Base-by-base conservation (phyloP, 352 stramenopile species). In the Phytophthora sp. region DNA sequence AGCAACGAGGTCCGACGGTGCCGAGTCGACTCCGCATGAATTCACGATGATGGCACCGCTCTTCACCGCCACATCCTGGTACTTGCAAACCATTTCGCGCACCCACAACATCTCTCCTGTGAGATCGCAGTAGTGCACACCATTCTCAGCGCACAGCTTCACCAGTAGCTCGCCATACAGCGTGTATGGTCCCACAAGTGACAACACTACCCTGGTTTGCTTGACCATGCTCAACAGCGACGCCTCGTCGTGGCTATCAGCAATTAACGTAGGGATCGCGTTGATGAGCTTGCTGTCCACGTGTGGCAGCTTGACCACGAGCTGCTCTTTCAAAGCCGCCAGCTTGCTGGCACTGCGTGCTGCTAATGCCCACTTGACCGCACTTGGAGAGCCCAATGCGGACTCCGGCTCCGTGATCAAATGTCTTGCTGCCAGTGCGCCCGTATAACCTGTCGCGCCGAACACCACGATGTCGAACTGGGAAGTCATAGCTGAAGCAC, bases 111-210 rank as follows among this genome's bases (percentile, higher is more conserved):
- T 73, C 74, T 97, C 93, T n/a, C 88, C 91, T 4, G 91, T 95
- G 27, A 97, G 84, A 57, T 98, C 91, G 39, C 74, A 88, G 76
- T 97, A 97, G 70, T 96, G 74, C n/a, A 91, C 90, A 28, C 91
- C 90, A 58, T 84, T 79, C 49, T 91, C 79, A 10, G 84, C 88
- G 66, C 90, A 97, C 28, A 79, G 57, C 37, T 88, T 66, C 7
- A 97, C 79, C 21, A 98, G 71, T 28, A 74, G 46, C 13, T 68
- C 74, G n/a, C 85, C 84, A 56, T 96, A 94, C 7, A 87, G 65
- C 10, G 64, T 56, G 69, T 92, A 98, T 11, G 91, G 91, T 0
- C 88, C 90, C 8, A 81, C 89, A 6, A 91, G 78, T 13, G 87
- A 84, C 6, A 87, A 53, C 15, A 98, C 81, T 23, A 87, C 77